A percentile compares a stretch with the other conserved stretches of the same genome.
Evolutionary conservation across 192 early-diverging fungal genomes (phyloP).

Genomic region (Backusella tuberculispora): DNA sequence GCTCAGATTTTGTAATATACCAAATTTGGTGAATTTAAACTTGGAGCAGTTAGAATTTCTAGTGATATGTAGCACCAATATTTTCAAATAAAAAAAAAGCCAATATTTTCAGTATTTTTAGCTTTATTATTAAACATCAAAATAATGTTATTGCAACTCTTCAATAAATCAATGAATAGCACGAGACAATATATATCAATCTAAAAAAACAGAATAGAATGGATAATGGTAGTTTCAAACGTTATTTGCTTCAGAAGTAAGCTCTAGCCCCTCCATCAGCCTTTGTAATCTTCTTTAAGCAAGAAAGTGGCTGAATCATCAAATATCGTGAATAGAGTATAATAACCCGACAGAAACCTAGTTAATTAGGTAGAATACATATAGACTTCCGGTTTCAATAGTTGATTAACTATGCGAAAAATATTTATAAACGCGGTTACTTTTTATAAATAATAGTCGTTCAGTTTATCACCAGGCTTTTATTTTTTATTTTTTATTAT

Average conservation of each 20-base stretch:
- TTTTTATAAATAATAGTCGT: not conserved
- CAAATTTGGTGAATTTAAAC: not conserved
- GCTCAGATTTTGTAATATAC: not conserved
- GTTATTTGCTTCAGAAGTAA: too few species aligned
- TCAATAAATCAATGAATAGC: too few species aligned
- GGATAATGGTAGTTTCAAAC: too few species aligned
- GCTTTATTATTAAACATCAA: too few species aligned
- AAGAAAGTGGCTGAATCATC: not conserved
- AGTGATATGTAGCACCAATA: not conserved
- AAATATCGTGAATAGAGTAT: not conserved
- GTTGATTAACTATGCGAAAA: not conserved
- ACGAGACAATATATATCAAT: too few species aligned
- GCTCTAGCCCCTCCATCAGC: not conserved
- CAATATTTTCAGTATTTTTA: too few species aligned
- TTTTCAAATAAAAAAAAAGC: too few species aligned
- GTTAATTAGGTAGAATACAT: not conserved
- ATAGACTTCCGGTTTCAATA: constrained; percentile 21
- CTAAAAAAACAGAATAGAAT: too few species aligned
- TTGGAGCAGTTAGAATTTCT: not conserved
- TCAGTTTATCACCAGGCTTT: not conserved
- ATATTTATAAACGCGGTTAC: constrained; percentile 11
- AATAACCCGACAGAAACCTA: constrained; percentile 17
- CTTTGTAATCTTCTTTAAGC: not conserved
- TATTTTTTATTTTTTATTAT: not conserved
- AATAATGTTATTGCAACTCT: too few species aligned